Evolutionary conservation across 1,284 basidiomycete species (phyloP).

Genomic region (Spongiforma sp.): DNA sequence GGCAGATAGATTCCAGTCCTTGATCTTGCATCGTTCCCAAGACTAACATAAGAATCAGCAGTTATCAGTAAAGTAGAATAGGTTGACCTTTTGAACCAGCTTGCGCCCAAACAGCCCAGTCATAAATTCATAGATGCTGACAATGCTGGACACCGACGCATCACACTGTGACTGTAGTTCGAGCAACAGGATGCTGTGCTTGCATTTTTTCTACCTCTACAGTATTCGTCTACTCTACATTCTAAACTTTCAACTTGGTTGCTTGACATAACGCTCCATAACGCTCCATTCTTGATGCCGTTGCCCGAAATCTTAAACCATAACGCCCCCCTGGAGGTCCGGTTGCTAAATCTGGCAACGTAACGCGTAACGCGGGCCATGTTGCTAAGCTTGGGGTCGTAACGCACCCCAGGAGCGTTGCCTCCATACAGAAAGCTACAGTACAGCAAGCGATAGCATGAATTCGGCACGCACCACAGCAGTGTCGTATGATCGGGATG

Average conservation of each 20-base stretch:
- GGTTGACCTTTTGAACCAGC: constrained; percentile 17
- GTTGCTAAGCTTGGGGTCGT: not conserved
- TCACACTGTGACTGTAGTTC: not conserved
- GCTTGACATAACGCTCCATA: not conserved
- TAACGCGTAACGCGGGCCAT: not conserved
- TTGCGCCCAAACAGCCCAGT: constrained; percentile 18
- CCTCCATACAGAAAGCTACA: not conserved
- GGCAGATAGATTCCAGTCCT: not conserved
- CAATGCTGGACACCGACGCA: constrained; percentile 19
- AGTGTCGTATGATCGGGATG: too few species aligned
- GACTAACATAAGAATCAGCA: not conserved
- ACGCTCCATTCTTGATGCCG: not conserved
- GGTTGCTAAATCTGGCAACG: not conserved
- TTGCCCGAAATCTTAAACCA: not conserved
- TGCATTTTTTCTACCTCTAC: too few species aligned
- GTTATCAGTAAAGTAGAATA: not conserved
- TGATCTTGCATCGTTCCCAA: not conserved
- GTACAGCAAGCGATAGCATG: too few species aligned
- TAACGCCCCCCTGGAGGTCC: not conserved
- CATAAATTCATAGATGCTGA: constrained; percentile 28
- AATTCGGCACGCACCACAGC: too few species aligned
- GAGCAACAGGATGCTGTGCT: not conserved
- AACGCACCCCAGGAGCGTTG: not conserved
- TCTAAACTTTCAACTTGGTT: not conserved
- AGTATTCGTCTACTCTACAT: not conserved